These are phyloP conservation scores for Debaryomyces coudertii DNA, from an alignment of 1,139 yeast genomes.

Conservation along the genomic window DNA sequence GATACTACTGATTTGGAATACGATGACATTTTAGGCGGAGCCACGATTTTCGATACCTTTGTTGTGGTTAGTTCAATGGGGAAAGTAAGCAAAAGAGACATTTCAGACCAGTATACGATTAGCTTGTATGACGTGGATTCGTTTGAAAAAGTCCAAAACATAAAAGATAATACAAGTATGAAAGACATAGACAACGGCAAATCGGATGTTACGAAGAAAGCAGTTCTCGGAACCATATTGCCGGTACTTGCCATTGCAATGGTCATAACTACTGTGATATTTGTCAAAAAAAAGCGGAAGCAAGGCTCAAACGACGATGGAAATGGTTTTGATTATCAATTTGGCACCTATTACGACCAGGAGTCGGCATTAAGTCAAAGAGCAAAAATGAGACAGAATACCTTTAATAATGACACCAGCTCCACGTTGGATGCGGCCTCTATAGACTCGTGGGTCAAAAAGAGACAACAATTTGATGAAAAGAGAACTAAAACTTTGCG, in stretches of 20 bases:
- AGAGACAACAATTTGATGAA: slow-evolving; percentile 52
- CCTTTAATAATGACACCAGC: slow-evolving; percentile 37
- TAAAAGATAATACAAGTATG: slow-evolving; percentile 19
- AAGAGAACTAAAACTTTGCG: slow-evolving; percentile 23
- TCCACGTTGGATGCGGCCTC: slow-evolving; percentile 41
- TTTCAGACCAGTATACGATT: slow-evolving; percentile 21
- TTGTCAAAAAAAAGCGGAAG: slow-evolving; percentile 25
- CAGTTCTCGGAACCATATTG: slow-evolving; percentile 41
- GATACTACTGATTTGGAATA: slow-evolving; percentile 18
- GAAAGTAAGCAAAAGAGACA: slow-evolving; percentile 17
- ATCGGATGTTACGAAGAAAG: slow-evolving; percentile 22
- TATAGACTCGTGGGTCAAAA: slow-evolving; percentile 56
- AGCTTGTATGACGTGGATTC: slow-evolving; percentile 30
- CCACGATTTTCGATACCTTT: slow-evolving; percentile 47
- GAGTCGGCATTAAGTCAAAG: slow-evolving; percentile 12
- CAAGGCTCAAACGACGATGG: slow-evolving; percentile 24
- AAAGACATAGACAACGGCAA: not conserved
- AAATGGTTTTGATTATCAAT: slow-evolving; percentile 39
- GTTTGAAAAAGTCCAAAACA: slow-evolving; percentile 25
- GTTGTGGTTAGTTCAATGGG: slow-evolving; percentile 34
- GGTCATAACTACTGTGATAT: slow-evolving; percentile 21
- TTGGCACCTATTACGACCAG: slow-evolving; percentile 31
- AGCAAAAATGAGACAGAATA: not conserved
- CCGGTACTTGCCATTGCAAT: slow-evolving; percentile 32
- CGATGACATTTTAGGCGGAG: slow-evolving; percentile 42